Evolutionary conservation across 202 grass and related monocot genomes (phyloP).

Genomic region (Digitaria exilis): DNA sequence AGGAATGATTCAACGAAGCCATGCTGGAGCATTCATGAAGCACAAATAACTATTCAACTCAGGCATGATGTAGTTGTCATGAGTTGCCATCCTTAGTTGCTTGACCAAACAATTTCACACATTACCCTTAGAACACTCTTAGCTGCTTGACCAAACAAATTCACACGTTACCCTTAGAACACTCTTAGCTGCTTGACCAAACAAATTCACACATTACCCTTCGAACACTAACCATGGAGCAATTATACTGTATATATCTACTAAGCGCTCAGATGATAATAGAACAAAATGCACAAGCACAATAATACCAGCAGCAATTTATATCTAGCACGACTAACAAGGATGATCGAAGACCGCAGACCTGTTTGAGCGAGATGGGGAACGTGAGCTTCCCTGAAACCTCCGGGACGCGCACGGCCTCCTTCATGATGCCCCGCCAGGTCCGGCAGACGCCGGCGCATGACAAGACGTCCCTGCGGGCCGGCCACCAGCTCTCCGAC

Average conservation of each 20-base stretch:
- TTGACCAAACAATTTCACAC: slow-evolving; percentile 7
- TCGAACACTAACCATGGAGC: too few species aligned
- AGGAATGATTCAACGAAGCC: not conserved
- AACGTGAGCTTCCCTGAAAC: slow-evolving; percentile 76
- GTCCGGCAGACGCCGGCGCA: slow-evolving; percentile 83
- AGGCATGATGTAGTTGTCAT: not conserved
- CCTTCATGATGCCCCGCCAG: slow-evolving; percentile 88
- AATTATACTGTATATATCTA: too few species aligned
- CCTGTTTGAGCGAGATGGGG: slow-evolving; percentile 96
- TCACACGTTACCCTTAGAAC: too few species aligned
- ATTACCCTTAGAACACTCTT: not conserved
- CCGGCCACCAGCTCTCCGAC: slow-evolving; percentile 55
- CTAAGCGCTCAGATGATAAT: not conserved
- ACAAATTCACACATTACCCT: too few species aligned
- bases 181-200: too few species aligned
- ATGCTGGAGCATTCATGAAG: not conserved
- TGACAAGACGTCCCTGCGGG: slow-evolving; percentile 61
- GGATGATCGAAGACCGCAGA: slow-evolving; percentile 4
- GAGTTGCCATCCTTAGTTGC: not conserved
- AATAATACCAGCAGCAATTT: not conserved
- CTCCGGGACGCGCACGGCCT: slow-evolving; percentile 76
- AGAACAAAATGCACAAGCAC: not conserved
- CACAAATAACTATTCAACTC: not conserved
- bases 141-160: too few species aligned
- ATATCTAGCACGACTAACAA: not conserved